Base-by-base conservation (phyloP, 331 rosid species). In the Rosa hybrid region DNA sequence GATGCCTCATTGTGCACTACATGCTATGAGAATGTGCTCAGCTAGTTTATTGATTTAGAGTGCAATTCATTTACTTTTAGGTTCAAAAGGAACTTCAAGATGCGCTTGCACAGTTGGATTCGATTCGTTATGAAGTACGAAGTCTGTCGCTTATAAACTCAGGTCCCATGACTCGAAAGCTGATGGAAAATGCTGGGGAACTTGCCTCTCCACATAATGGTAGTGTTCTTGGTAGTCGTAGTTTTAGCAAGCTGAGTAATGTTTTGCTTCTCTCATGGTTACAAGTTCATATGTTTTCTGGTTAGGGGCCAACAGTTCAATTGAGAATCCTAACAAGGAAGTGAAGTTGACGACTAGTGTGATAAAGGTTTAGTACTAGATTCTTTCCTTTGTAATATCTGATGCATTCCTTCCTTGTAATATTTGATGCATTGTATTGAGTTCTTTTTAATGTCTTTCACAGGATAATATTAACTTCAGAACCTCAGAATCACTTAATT, bases 51-150 rank as follows among this genome's bases (percentile, higher is more conserved):
- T 64, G 20, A 64, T 16, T 34, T 39, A 14, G 16, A 2, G 8
- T 14, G 41, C 4, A 14, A 5, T 30, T 62, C 3, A 2, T 62
- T 34, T 13, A 50, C 27, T 51, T 77, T 38, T 79, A 92, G 96
- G 94, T 95, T 86, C 97, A 95, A 79, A 90, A 92, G 77, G 98
- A 95, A 80, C 92, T 95, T 69, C 98, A 90, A 78, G 99, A 92
- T 67, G 87, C 97, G 30, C 83, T 92, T 85, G 84, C 97, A 7
- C 98, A 95, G 71, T 78, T 95, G 49, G 97, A 95, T 69, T 94
- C 97, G 25, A 92, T 92, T 86, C 92, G 93, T 64, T 85, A 91
- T 83, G 99, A 92, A 85, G 88, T 95, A 20, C 88, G 94, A 81
- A 86, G 91, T 49, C 63, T 91, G 48, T 90, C 97, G 11, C 34